Evolutionary conservation across 2,329 filamentous ascomycete genomes (phyloP), one percentile per base, ranked within the genome.

Genomic region (Neoscytalidium dimidiatum): DNA sequence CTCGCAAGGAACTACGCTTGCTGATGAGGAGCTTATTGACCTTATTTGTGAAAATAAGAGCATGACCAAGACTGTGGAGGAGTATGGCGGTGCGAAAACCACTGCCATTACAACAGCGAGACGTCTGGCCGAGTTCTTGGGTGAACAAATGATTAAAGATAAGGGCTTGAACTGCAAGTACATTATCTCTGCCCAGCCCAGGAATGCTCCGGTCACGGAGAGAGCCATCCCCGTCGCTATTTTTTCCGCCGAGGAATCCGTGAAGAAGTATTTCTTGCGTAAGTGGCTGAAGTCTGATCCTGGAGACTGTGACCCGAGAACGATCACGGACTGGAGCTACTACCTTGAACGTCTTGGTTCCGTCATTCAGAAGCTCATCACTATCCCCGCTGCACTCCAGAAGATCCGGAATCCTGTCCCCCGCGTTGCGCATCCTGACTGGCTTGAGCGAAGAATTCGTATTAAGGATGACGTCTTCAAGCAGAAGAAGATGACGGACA

Each of bases 111-210:
- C 95, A 2, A 99, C 95, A 0, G 95, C 95, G 11, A 95, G 90
- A 72, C 92, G 95, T 68, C 80, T 99, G 46, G 95, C 95, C 38
- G 95, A 99, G 73, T 99, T 99, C 75, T 76, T 99, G 67, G 95
- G 95, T 38, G 94, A 97, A 75, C 93, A 97, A 74, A 99, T 99
- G 96, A 89, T 97, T 72, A 99, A 99, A 75, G 96, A 99, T 79
- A 99, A 98, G 78, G 95, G 95, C 3, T 79, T 99, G 71, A 99
- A 99, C 81, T 99, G 95, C 88, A 98, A 98, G 79, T 99, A 98
- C 78, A 97, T 99, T 76, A 97, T 99, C 73, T 97, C 94, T 60
- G 86, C 92, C 14, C 88, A 86, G 68, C 95, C 95, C 3, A 91
- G 89, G 73, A 92, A 92, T 73, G 92, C 94, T 0, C 94, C 95